Conservation (phyloP, 2,329 filamentous ascomycete species). For the Aspergillus tamarii region DNA sequence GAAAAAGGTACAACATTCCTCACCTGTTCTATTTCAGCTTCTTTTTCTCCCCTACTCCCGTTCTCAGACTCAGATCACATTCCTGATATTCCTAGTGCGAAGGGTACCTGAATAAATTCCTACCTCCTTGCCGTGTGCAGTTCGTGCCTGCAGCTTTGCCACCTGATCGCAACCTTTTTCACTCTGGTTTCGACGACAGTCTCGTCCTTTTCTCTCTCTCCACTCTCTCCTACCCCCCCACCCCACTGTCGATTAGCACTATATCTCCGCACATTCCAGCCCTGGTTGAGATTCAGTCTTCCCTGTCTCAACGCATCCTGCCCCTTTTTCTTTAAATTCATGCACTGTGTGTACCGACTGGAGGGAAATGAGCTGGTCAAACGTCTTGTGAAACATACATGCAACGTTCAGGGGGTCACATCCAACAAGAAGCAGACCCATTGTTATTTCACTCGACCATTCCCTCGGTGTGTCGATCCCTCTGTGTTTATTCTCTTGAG, state of each 20-base stretch:
- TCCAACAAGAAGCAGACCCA: not conserved
- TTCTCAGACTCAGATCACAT: not conserved
- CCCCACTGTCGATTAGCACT: conserved; percentile 1
- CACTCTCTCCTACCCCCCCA: not conserved
- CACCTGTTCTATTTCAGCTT: not conserved
- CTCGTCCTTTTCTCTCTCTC: not conserved
- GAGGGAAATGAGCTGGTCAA: conserved; percentile 18
- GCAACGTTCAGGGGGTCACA: conserved; percentile 22
- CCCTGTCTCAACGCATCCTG: not conserved
- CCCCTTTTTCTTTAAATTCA: not conserved
- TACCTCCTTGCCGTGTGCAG: not conserved
- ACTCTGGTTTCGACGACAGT: not conserved
- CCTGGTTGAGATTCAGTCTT: not conserved
- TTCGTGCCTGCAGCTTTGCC: not conserved
- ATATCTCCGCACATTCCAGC: conserved; percentile 5
- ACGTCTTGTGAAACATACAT: conserved; percentile 27
- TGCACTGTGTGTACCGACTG: not conserved
- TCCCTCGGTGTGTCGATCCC: not conserved
- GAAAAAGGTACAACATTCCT: not conserved
- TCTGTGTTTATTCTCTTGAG: not conserved
- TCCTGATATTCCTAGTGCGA: not conserved
- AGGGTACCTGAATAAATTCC: conserved; percentile 2
- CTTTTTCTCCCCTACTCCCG: not conserved
- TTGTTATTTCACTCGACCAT: conserved; percentile 1
- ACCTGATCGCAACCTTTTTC: not conserved